These are phyloP conservation scores for Pseudogymnoascus sp. DNA, from an alignment of 2,329 filamentous ascomycete species.

Conservation along the genomic window DNA sequence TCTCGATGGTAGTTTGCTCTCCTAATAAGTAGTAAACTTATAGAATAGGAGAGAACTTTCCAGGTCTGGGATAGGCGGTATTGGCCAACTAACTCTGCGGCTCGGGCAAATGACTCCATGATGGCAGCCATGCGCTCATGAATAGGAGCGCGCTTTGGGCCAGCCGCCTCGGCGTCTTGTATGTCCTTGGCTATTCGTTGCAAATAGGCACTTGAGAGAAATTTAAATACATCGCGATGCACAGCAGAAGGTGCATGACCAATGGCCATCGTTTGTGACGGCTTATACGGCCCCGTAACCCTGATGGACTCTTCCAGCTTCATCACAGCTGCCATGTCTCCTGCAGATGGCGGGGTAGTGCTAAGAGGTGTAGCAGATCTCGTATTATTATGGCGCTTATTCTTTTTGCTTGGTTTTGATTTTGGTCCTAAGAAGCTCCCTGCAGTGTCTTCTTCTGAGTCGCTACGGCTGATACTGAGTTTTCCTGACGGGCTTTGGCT, in stretches of 20 bases:
- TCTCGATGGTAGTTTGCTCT: constrained; percentile 51
- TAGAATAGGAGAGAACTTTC: constrained; percentile 50
- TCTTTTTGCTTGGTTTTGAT: constrained; percentile 33
- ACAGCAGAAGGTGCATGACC: constrained; percentile 46
- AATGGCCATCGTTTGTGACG: constrained; percentile 55
- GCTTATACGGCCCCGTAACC: constrained; percentile 47
- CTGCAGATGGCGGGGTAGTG: constrained; percentile 44
- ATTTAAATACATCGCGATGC: constrained; percentile 45
- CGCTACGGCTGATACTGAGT: constrained; percentile 50
- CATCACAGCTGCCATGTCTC: constrained; percentile 35
- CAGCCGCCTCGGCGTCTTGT: neutral
- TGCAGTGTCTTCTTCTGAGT: constrained; percentile 57
- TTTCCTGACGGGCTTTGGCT: constrained; percentile 39
- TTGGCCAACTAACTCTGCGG: constrained; percentile 47
- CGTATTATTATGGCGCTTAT: constrained; percentile 37
- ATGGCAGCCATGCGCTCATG: constrained; percentile 38
- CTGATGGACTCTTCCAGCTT: constrained; percentile 50
- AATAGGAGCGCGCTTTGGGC: constrained; percentile 38
- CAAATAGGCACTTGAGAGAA: constrained; percentile 48
- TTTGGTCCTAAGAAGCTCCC: constrained; percentile 45
- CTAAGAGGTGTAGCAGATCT: constrained; percentile 39
- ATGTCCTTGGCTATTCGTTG: constrained; percentile 34
- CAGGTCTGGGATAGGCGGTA: constrained; percentile 57
- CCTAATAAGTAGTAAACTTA: constrained; percentile 44
- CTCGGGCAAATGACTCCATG: constrained; percentile 47